These are phyloP conservation scores for Aureobasidium melanogenum DNA, from an alignment of 2,329 filamentous ascomycete genomes.

Conservation along the genomic window DNA sequence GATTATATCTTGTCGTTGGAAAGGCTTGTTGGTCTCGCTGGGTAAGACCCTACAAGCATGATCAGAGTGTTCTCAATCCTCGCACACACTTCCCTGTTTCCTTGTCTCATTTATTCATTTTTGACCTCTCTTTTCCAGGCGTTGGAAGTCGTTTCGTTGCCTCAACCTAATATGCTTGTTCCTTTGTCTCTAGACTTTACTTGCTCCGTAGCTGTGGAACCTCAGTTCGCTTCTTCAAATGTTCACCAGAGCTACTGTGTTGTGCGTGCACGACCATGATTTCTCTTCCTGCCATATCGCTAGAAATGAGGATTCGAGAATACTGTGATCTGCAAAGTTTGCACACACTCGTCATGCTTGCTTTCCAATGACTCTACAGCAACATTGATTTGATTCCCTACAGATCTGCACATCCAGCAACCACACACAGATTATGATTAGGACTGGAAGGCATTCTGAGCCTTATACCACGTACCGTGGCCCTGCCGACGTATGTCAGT, in stretches of 20 bases:
- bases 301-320: no score
- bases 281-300: no score
- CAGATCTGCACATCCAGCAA: no score
- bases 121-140: background rate
- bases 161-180: background rate
- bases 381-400: no score
- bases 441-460: no score
- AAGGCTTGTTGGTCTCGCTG: background rate
- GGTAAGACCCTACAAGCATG: background rate
- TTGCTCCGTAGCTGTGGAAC: background rate
- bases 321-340: no score
- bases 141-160: background rate
- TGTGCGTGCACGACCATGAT: background rate
- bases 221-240: background rate
- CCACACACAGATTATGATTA: no score
- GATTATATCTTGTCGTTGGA: background rate
- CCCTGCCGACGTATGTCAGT: no score
- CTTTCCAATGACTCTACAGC: no score
- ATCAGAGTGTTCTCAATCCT: background rate
- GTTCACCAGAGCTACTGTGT: background rate
- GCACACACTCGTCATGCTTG: no score
- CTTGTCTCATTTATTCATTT: background rate
- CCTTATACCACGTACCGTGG: no score
- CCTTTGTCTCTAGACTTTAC: background rate
- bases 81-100: background rate